Evolutionary conservation across 805 yeast genomes (phyloP).

Genomic region (Monosporozyma siamensis): DNA sequence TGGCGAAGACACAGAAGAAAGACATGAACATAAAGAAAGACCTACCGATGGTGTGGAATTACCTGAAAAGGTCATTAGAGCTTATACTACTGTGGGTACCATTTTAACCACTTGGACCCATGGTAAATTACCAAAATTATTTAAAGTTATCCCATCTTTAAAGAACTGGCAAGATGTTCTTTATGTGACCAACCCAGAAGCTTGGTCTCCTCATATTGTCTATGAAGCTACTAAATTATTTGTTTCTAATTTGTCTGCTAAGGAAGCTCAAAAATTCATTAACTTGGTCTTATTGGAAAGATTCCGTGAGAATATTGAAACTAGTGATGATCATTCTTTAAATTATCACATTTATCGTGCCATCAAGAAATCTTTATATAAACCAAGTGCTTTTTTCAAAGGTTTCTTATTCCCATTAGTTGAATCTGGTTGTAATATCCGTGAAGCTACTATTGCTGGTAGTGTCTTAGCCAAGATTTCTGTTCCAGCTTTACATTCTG

Average conservation of each 20-base stretch:
- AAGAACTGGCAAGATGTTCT: constrained; percentile 93
- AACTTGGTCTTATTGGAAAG: constrained; percentile 58
- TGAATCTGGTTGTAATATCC: constrained; percentile 77
- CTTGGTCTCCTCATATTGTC: constrained; percentile 91
- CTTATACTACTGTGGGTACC: constrained; percentile 85
- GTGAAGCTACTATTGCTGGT: constrained; percentile 93
- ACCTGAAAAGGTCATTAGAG: constrained; percentile 94
- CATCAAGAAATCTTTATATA: constrained; percentile 83
- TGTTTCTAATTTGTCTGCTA: constrained; percentile 80
- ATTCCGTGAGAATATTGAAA: constrained; percentile 62
- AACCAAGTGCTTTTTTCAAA: constrained; percentile 95
- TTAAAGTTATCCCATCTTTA: constrained; percentile 87
- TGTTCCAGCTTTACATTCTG: constrained; percentile 89
- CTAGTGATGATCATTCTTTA: constrained; percentile 63
- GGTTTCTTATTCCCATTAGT: constrained; percentile 90
- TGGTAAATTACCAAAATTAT: constrained; percentile 93
- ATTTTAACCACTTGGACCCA: constrained; percentile 83
- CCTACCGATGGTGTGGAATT: constrained; percentile 68
- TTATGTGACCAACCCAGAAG: constrained; percentile 83
- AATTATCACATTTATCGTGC: constrained; percentile 92
- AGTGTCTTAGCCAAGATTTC: constrained; percentile 84
- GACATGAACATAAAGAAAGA: constrained; percentile 23
- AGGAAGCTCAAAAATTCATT: constrained; percentile 81
- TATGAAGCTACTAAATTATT: constrained; percentile 92
- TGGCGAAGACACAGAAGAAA: constrained; percentile 18